Percentiles rank a stretch among this genome's conserved stretches.
phyloP scores from a whole-genome alignment of 768 basidiomycete genomes.

The Peribolospora baueri region DNA sequence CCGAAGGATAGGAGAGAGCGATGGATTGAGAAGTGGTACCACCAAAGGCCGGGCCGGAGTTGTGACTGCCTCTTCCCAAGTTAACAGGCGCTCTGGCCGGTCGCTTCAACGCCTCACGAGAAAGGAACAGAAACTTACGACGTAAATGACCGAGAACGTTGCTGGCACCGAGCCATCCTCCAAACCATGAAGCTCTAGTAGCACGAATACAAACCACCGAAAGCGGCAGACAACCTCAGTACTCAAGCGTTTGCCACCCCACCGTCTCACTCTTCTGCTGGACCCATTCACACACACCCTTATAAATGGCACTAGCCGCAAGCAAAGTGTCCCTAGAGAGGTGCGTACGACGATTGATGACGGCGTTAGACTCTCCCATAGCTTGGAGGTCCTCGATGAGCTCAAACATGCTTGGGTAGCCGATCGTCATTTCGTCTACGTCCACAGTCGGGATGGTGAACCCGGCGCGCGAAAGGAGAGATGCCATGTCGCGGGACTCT shows the following conservation, averaged over 20 bases:
- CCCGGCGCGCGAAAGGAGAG: slow-evolving; percentile 71
- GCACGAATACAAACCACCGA: neutral
- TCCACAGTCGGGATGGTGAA: slow-evolving; percentile 87
- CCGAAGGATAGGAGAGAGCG: neutral
- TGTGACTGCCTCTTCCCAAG: neutral
- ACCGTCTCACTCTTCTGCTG: neutral
- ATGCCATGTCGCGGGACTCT: slow-evolving; percentile 86
- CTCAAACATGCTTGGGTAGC: slow-evolving; percentile 90
- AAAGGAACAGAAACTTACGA: slow-evolving; percentile 29
- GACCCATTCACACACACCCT: slow-evolving; percentile 29
- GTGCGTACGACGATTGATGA: slow-evolving; percentile 58
- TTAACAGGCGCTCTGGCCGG: neutral
- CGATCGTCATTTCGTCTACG: slow-evolving; percentile 69
- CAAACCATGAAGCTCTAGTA: slow-evolving; percentile 53
- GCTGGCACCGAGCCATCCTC: slow-evolving; percentile 69
- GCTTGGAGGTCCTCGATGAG: slow-evolving; percentile 73
- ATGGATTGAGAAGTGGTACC: neutral
- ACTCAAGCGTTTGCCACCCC: neutral
- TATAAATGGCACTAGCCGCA: slow-evolving; percentile 81
- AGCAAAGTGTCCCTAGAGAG: slow-evolving; percentile 57
- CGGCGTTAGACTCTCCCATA: slow-evolving; percentile 91
- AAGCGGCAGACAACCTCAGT: neutral
- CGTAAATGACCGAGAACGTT: slow-evolving; percentile 86
- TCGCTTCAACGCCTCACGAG: neutral
- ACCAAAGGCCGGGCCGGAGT: neutral